Evolutionary conservation across 805 yeast genomes (phyloP).

Genomic region (Yarrowia sp.): DNA sequence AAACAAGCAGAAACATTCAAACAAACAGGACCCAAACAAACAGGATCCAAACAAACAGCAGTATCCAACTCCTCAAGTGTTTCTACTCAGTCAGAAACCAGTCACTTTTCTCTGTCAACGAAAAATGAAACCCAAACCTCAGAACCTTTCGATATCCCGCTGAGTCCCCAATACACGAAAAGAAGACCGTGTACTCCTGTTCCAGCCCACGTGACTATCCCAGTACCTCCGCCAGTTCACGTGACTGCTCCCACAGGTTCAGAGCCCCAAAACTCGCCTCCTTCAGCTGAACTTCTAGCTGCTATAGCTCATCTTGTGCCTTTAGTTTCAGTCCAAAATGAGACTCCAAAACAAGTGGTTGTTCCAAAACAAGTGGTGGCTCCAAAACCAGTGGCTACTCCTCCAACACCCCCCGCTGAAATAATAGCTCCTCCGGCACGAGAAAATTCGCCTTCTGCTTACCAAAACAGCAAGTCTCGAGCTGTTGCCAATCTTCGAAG

Average conservation of each 20-base stretch:
- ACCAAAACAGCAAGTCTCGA: neutral
- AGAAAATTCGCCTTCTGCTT: neutral
- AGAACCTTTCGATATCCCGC: neutral
- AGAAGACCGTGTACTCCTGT: neutral
- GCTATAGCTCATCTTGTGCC: neutral
- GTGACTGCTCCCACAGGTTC: neutral
- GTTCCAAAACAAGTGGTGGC: no score
- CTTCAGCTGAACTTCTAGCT: neutral
- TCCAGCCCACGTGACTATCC: no score
- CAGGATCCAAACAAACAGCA: neutral
- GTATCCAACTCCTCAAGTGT: neutral
- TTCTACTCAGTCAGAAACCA: no score
- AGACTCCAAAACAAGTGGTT: no score
- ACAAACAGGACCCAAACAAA: no score
- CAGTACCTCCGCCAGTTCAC: neutral
- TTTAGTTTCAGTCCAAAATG: neutral
- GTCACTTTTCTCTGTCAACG: neutral
- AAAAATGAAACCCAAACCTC: neutral
- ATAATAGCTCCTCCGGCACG: neutral
- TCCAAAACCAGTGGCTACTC: neutral
- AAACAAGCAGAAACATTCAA: no score
- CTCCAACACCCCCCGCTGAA: neutral
- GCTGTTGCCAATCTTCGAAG: neutral
- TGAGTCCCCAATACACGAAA: neutral
- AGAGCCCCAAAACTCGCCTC: neutral